Evolutionary conservation across 2,329 filamentous ascomycete genomes (phyloP).

Genomic region (Beauveria varroae): DNA sequence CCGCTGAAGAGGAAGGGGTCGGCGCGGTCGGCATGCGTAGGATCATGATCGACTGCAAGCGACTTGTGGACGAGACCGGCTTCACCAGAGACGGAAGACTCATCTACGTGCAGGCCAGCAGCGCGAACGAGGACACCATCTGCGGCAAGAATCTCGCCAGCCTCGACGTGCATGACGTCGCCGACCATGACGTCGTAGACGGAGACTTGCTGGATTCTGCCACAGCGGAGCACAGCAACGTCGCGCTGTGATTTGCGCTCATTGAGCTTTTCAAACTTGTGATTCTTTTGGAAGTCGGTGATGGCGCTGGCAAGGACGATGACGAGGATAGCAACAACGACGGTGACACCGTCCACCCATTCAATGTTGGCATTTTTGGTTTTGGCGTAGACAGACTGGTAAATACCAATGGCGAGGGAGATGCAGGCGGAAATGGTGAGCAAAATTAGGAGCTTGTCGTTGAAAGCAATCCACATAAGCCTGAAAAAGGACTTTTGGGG

Average conservation of each 20-base stretch:
- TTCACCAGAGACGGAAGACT: slow-evolving; percentile 59
- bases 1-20: slow-evolving; percentile 79
- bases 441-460: slow-evolving; percentile 71
- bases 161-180: slow-evolving; percentile 65
- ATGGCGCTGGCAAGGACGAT: slow-evolving; percentile 70
- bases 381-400: slow-evolving; percentile 56
- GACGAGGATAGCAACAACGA: slow-evolving; percentile 67
- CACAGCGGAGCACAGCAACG: slow-evolving; percentile 71
- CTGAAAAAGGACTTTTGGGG: slow-evolving; percentile 63
- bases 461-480: slow-evolving; percentile 69
- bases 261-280: slow-evolving; percentile 73
- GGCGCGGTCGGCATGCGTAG: slow-evolving; percentile 42
- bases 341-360: slow-evolving; percentile 78
- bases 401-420: slow-evolving; percentile 66
- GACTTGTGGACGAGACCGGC: slow-evolving; percentile 62
- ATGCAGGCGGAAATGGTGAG: slow-evolving; percentile 65
- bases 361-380: slow-evolving; percentile 51
- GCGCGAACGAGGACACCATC: slow-evolving; percentile 62
- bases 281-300: slow-evolving; percentile 78
- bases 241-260: slow-evolving; percentile 69
- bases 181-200: slow-evolving; percentile 66
- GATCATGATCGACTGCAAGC: slow-evolving; percentile 48
- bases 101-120: slow-evolving; percentile 56
- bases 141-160: slow-evolving; percentile 64
- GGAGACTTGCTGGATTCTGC: slow-evolving; percentile 59